These are phyloP conservation scores for Rhodotorula sp. DNA, from an alignment of 1,284 basidiomycete genomes.

Conservation along the genomic window DNA sequence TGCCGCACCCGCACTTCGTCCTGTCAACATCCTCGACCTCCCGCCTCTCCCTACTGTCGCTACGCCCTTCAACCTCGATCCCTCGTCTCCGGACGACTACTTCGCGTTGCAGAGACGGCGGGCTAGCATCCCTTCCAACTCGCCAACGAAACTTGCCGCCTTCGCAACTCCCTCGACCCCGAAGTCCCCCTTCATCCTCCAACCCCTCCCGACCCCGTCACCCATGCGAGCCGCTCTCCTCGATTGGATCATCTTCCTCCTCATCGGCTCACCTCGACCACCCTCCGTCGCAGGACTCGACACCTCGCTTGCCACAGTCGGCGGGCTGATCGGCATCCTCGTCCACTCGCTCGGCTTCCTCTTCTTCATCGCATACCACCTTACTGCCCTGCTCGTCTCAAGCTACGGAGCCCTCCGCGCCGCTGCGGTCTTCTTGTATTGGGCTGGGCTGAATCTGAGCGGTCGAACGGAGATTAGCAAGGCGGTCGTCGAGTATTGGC, in stretches of 20 bases:
- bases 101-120: constrained; percentile 1
- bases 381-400: constrained; percentile 11
- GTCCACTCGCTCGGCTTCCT: constrained; percentile 33
- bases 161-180: background rate
- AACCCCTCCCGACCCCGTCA: background rate
- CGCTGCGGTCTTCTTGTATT: constrained; percentile 20
- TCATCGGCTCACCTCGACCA: constrained; percentile 13
- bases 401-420: background rate
- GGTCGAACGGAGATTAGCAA: constrained; percentile 29
- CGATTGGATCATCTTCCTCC: constrained; percentile 23
- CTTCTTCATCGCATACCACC: constrained; percentile 30
- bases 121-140: background rate
- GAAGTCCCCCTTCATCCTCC: background rate
- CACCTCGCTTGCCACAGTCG: constrained; percentile 13
- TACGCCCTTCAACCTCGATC: background rate
- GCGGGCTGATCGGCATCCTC: constrained; percentile 27
- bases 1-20: constrained; percentile 3
- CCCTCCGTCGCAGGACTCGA: background rate
- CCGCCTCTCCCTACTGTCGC: background rate
- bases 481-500: constrained; percentile 22
- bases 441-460: constrained; percentile 27
- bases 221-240: background rate
- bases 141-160: background rate
- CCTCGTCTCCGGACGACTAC: constrained; percentile 11
- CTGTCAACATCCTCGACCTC: background rate